Percentiles rank a stretch among this genome's conserved stretches.
Evolutionary conservation across 1,284 basidiomycete species (phyloP).

Genomic region (Ustilago xerochloae): DNA sequence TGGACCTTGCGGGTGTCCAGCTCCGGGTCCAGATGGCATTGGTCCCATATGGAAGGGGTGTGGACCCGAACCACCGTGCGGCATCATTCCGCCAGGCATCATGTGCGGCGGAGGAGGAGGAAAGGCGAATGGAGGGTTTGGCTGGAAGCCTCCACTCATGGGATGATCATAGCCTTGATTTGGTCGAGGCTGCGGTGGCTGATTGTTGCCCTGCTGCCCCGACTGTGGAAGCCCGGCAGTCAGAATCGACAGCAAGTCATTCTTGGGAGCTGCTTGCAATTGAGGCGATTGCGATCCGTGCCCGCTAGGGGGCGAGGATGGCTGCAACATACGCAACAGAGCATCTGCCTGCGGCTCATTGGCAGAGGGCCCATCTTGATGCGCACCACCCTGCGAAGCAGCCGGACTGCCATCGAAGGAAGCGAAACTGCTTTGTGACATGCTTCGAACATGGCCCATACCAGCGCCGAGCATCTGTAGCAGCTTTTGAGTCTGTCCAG

Average conservation of each 20-base stretch:
- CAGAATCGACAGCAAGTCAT: conserved; percentile 47
- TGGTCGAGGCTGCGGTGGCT: conserved; percentile 17
- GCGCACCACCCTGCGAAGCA: conserved; percentile 3
- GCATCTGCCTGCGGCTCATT: conserved; percentile 29
- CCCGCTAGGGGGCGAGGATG: conserved; percentile 6
- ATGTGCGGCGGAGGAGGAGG: conserved; percentile 44
- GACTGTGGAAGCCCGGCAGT: conserved; percentile 26
- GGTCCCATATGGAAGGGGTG: conserved; percentile 40
- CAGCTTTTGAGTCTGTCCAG: conserved; percentile 50
- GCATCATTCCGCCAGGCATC: conserved; percentile 37
- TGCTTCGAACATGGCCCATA: conserved; percentile 26
- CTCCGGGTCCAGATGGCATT: conserved; percentile 14
- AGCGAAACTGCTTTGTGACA: conserved; percentile 41
- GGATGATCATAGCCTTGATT: conserved; percentile 14
- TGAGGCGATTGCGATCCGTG: conserved; percentile 14
- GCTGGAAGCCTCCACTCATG: conserved; percentile 22
- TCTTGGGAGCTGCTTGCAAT: conserved; percentile 27
- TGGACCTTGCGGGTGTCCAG: conserved; percentile 22
- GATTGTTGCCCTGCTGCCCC: conserved; percentile 5
- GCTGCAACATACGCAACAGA: conserved; percentile 41
- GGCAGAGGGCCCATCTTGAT: conserved; percentile 13
- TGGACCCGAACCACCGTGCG: conserved; percentile 15
- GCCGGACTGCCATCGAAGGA: conserved; percentile 22
- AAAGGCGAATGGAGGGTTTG: conserved; percentile 30
- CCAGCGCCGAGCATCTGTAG: conserved; percentile 54